Base-by-base conservation (phyloP, 2,329 filamentous ascomycete species). In the Paracorniculantispora psalliotae region DNA sequence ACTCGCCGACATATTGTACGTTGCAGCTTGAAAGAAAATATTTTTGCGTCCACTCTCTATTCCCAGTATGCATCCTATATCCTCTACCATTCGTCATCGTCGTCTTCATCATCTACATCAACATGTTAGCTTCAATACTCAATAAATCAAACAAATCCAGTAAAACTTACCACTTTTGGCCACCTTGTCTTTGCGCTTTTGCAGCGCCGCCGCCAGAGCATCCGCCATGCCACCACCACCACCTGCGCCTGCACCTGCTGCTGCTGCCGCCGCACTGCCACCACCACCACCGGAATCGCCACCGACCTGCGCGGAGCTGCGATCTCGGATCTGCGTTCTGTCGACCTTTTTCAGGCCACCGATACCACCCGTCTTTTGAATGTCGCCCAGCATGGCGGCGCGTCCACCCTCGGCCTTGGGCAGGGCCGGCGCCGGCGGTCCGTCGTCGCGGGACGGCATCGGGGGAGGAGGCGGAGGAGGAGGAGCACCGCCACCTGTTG, bases 131-230 rank as follows among this genome's bases (percentile, higher is more conserved):
- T 59, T 61, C 30, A 62, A 39, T 59, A 2, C 33, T 50, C 23
- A 44, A 21, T 46, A 59, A 52, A 39, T 19, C 54, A 53, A 28
- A 19, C 3, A 28, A 9, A 15, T n/a, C 4, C 15, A 8, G 4
- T 43, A n/a, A 55, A 55, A 88, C 90, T 85, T 85, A 97, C 93
- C 93, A 80, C 91, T 96, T 72, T 90, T 88, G 76, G 90, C 91
- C 71, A 97, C 93, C 80, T 96, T 96, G 74, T 91, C 86, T 79
- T 97, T 97, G 73, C 93, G 83, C 76, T 90, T 89, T 69, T 88
- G 85, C 67, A 92, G 74, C 59, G 88, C 89, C 61, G 85, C 88
- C 61, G 90, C 90, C 66, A 96, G 76, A 50, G 91, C 92, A 76
- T 89, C 91, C 23, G 91, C 91, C 81, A 97, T 84, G 37, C 85